These are phyloP conservation scores for Exsudoporus floridanus DNA, from an alignment of 1,284 basidiomycete species.

Conservation along the genomic window DNA sequence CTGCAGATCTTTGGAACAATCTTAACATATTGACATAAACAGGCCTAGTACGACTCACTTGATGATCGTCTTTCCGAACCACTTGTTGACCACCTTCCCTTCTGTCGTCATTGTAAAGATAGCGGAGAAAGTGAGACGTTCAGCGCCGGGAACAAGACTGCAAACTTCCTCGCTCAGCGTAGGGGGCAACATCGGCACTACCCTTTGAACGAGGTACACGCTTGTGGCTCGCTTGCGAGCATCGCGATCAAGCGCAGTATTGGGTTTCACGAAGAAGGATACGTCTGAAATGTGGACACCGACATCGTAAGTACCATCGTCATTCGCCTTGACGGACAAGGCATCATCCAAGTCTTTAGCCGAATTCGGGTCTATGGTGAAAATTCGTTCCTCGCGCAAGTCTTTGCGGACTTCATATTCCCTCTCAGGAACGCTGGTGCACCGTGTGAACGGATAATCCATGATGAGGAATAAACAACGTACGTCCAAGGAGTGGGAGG, in stretches of 20 bases:
- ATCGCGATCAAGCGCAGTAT: constrained; percentile 95
- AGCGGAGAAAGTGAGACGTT: constrained; percentile 87
- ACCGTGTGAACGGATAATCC: constrained; percentile 9
- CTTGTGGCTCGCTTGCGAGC: constrained; percentile 96
- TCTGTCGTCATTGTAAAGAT: constrained; percentile 87
- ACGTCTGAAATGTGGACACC: constrained; percentile 97
- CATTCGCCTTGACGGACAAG: constrained; percentile 82
- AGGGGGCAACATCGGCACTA: constrained; percentile 96
- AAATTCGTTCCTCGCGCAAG: constrained; percentile 80
- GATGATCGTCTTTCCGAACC: constrained; percentile 92
- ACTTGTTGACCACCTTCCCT: constrained; percentile 80
- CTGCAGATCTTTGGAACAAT: constrained; percentile 63
- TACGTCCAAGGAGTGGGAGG: constrained; percentile 93
- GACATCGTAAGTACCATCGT: constrained; percentile 89
- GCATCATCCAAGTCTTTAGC: constrained; percentile 97
- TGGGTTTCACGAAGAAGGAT: constrained; percentile 93
- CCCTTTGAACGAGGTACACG: constrained; percentile 93
- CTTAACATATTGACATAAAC: constrained; percentile 5
- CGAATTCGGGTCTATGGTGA: constrained; percentile 89
- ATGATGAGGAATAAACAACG: constrained; percentile 36
- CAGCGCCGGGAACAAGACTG: constrained; percentile 83
- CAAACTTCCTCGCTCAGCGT: constrained; percentile 89
- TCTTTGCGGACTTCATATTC: constrained; percentile 88
- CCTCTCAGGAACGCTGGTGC: constrained; percentile 79
- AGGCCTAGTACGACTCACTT: constrained; percentile 50